These are phyloP conservation scores for Austroboletus novae-zelandiae DNA, from an alignment of 1,284 basidiomycete species.

Conservation along the genomic window DNA sequence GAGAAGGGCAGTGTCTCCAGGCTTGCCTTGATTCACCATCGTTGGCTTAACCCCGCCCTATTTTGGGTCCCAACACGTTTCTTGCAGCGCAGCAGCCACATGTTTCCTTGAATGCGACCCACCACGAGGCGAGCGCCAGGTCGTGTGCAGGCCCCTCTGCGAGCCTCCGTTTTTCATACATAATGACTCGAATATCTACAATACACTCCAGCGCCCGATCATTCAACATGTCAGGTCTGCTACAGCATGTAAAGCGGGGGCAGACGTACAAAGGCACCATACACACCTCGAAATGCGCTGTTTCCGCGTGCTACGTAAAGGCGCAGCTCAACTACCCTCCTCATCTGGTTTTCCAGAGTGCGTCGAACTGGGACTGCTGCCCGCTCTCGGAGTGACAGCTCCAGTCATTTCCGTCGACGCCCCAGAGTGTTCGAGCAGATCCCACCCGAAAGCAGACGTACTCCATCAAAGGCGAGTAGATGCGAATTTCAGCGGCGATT, in stretches of 20 bases:
- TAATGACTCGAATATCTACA: slow-evolving; percentile 31
- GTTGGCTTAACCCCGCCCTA: slow-evolving; percentile 14
- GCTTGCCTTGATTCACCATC: slow-evolving; percentile 21
- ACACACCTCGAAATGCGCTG: slow-evolving; percentile 22
- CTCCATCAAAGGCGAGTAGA: slow-evolving; percentile 31
- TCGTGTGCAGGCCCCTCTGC: slow-evolving; percentile 20
- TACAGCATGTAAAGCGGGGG: slow-evolving; percentile 14
- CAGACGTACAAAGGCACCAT: slow-evolving; percentile 26
- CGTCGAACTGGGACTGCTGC: slow-evolving; percentile 29
- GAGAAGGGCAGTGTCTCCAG: slow-evolving; percentile 25
- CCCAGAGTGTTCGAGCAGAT: slow-evolving; percentile 28
- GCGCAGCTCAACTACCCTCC: slow-evolving; percentile 12
- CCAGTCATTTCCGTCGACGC: slow-evolving; percentile 37
- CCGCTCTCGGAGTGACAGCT: slow-evolving; percentile 23
- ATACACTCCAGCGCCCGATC: slow-evolving; percentile 21
- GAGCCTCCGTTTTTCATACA: slow-evolving; percentile 27
- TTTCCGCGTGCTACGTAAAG: slow-evolving; percentile 29
- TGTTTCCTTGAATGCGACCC: slow-evolving; percentile 23
- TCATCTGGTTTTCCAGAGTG: slow-evolving; percentile 29
- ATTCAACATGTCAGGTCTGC: no score
- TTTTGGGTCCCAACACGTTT: slow-evolving; percentile 34
- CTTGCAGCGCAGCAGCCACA: slow-evolving; percentile 32
- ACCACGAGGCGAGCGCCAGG: slow-evolving; percentile 31
- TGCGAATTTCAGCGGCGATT: slow-evolving; percentile 32
- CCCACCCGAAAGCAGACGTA: slow-evolving; percentile 31